These are phyloP conservation scores for Alternaria metachromatica DNA, from an alignment of 2,329 filamentous ascomycete species.

Conservation along the genomic window DNA sequence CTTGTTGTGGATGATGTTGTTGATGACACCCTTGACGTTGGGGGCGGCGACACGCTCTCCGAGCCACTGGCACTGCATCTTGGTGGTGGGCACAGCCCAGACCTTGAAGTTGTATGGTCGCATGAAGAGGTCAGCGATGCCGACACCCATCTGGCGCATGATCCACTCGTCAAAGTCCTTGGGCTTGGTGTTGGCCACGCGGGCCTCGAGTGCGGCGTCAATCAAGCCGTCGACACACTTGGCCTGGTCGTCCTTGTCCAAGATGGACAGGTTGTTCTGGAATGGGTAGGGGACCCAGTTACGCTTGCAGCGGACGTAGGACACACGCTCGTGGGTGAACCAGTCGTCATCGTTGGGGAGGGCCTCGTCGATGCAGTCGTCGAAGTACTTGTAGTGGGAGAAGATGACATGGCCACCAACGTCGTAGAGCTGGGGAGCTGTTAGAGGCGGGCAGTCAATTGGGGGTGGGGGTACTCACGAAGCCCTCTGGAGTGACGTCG, in stretches of 20 bases:
- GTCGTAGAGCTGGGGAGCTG: slow-evolving; percentile 78
- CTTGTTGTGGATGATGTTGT: slow-evolving; percentile 96
- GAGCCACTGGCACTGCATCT: slow-evolving; percentile 99
- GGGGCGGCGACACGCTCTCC: slow-evolving; percentile 98
- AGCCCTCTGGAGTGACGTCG: slow-evolving; percentile 93
- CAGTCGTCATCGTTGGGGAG: slow-evolving; percentile 93
- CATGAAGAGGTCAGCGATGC: slow-evolving; percentile 97
- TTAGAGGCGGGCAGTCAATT: slow-evolving; percentile 26
- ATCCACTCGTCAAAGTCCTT: slow-evolving; percentile 99
- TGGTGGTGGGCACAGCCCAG: slow-evolving; percentile 97
- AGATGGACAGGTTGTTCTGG: slow-evolving; percentile 99
- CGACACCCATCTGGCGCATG: slow-evolving; percentile 85
- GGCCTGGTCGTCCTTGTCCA: slow-evolving; percentile 97
- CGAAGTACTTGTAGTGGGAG: slow-evolving; percentile 99
- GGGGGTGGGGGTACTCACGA: slow-evolving; percentile 69
- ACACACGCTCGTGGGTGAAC: slow-evolving; percentile 98
- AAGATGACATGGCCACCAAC: slow-evolving; percentile 98
- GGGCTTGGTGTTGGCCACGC: slow-evolving; percentile 88
- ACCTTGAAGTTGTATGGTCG: slow-evolving; percentile 99
- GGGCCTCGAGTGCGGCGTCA: slow-evolving; percentile 85
- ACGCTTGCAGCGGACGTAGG: slow-evolving; percentile 95
- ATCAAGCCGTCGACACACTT: slow-evolving; percentile 94
- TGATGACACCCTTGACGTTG: slow-evolving; percentile 90
- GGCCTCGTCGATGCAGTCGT: slow-evolving; percentile 97
- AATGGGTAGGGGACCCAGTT: slow-evolving; percentile 99